Evolutionary conservation across 495 filamentous ascomycete genomes (phyloP).

Genomic region (Poronia punctata): DNA sequence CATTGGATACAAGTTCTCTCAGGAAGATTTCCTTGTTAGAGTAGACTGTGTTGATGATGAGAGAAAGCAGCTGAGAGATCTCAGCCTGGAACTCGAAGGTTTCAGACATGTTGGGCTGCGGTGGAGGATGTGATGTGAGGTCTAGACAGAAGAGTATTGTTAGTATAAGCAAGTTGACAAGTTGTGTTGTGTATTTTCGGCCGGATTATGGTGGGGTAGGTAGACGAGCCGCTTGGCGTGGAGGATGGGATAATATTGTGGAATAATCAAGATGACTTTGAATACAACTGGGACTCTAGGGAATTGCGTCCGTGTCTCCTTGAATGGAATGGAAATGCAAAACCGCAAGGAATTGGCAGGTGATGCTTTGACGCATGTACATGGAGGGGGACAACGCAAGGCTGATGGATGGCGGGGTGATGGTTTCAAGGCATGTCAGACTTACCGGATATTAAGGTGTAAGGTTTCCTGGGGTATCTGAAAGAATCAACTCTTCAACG

Average conservation of each 20-base stretch:
- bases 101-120: slow-evolving; percentile 69
- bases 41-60: slow-evolving; percentile 99
- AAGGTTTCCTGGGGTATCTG: slow-evolving; percentile 15
- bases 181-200: background rate
- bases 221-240: too few species aligned
- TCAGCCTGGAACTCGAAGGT: slow-evolving; percentile 99
- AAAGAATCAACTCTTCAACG: slow-evolving; percentile 8
- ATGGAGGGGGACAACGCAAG: slow-evolving; percentile 12
- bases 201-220: too few species aligned
- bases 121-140: slow-evolving; percentile 1
- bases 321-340: background rate
- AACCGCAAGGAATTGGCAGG: background rate
- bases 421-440: slow-evolving; percentile 1
- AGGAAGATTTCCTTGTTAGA: slow-evolving; percentile 99
- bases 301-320: background rate
- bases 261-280: too few species aligned
- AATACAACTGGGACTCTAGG: background rate
- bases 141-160: background rate
- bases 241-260: too few species aligned
- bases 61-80: slow-evolving; percentile 98
- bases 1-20: slow-evolving; percentile 94
- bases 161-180: background rate
- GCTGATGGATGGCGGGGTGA: slow-evolving; percentile 11
- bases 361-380: background rate
- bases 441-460: slow-evolving; percentile 18